Evolutionary conservation across 345 rosid genomes (phyloP).

Genomic region (Salix koriyanagi): DNA sequence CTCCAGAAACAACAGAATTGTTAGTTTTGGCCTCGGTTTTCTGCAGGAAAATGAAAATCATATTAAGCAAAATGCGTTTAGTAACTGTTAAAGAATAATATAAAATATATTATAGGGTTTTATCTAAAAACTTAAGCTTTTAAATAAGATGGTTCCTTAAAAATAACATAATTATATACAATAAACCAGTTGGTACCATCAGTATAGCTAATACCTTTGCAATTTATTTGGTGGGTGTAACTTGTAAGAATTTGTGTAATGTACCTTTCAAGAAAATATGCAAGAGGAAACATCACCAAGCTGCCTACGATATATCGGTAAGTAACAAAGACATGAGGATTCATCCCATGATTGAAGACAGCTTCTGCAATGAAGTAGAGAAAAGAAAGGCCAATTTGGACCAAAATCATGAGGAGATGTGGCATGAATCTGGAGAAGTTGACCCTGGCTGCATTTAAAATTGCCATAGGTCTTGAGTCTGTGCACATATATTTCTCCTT

Average conservation of each 20-base stretch:
- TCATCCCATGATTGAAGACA: conserved; percentile 29
- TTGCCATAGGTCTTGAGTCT: conserved; percentile 2
- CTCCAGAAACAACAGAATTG: conserved; percentile 23
- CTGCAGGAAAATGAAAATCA: conserved; percentile 16
- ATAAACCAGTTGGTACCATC: neutral
- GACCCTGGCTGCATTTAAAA: neutral
- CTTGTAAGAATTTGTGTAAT: neutral
- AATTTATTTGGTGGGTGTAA: neutral
- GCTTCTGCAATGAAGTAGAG: conserved; percentile 27
- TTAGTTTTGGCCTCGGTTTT: conserved; percentile 28
- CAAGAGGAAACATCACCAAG: conserved; percentile 12
- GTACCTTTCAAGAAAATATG: conserved; percentile 33
- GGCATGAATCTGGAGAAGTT: conserved; percentile 16
- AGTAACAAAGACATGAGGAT: conserved; percentile 29
- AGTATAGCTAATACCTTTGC: neutral
- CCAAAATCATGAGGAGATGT: conserved; percentile 21
- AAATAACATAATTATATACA: neutral
- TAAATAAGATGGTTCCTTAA: no score
- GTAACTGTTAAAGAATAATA: no score
- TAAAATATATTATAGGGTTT: no score
- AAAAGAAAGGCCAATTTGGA: conserved; percentile 10
- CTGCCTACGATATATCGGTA: conserved; percentile 20
- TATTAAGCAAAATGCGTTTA: neutral
- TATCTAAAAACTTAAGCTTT: no score
- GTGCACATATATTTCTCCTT: neutral